Evolutionary conservation across 1,139 yeast genomes (phyloP), one percentile per base, ranked within the genome.

Genomic region (Zhuliangozyma blackwelliae): DNA sequence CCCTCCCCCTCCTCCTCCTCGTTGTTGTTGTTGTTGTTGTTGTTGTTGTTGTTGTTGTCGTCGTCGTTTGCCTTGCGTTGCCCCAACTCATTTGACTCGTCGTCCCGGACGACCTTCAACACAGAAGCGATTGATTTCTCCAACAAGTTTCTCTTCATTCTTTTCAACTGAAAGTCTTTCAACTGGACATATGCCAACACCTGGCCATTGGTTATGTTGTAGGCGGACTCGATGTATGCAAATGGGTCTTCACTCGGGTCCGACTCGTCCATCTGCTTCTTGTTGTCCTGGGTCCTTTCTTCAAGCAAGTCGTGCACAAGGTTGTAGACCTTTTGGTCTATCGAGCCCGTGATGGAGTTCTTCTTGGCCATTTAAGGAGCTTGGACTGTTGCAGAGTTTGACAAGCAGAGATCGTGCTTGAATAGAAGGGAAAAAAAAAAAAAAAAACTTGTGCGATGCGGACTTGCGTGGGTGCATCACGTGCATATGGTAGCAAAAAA

Each of bases 151-250:
- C 75, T 76, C 55, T 89, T 89, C 53, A 79, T 77, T 44, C 97
- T 63, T 41, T 79, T 75, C 50, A 88, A 62, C 28, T 79, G 74
- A 29, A 77, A 62, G 47, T 87, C 95, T 38, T 79, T 79, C 25
- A 65, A 52, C 44, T 78, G 81, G 12, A 77, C 74, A 49, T 71
- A 82, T 5, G 70, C 63, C 11, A 79, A 49, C 1, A 80, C 71
- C 38, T 82, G 85, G 4, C 63, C 49, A 1, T 64, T 53, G 9
- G 64, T 65, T 34, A 84, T 57, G 45, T 82, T 83, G 46, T 69
- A 69, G 1, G 89, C 90, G 22, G 81, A 63, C 3, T 79, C 86
- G 7, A 77, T 63, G 50, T 64, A 51, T 34, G 63, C 55, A 47
- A 60, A 56, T 22, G 68, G 63, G 39, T 65, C 72, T 6, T 57